phyloP scores from a whole-genome alignment of 257 asterid species.

The Lithospermum erythrorhizon region DNA sequence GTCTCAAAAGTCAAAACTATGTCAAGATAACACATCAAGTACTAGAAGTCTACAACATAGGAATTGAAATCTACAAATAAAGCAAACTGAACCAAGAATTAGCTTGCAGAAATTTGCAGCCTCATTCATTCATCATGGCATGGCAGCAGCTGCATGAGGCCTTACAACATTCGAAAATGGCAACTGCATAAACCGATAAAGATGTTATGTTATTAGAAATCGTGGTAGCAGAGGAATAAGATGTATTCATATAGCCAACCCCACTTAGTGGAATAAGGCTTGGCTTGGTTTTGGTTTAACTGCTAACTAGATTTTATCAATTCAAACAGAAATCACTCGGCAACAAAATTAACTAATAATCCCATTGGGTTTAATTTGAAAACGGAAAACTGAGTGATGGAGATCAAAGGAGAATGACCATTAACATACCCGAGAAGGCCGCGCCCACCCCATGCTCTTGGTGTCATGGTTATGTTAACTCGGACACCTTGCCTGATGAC shows the following conservation, averaged over 20 bases:
- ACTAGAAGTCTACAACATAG: too few species aligned
- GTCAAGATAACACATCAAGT: not conserved
- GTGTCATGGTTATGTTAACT: conserved; percentile 50
- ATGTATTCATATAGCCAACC: too few species aligned
- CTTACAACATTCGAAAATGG: conserved; percentile 2
- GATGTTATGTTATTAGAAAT: not conserved
- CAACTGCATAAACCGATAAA: not conserved
- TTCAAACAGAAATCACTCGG: not conserved
- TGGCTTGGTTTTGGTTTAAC: not conserved
- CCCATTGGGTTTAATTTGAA: not conserved
- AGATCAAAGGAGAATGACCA: conserved; percentile 3
- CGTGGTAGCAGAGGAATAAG: not conserved
- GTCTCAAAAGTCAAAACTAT: not conserved
- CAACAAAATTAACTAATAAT: not conserved
- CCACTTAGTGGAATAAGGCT: too few species aligned
- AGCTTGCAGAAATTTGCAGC: not conserved
- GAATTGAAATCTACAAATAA: too few species aligned
- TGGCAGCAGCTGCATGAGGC: not conserved
- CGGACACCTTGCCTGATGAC: conserved; percentile 68
- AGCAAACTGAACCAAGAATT: not conserved
- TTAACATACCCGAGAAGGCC: conserved; percentile 67
- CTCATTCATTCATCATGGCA: not conserved
- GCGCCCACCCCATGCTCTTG: conserved; percentile 87
- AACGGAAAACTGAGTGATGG: not conserved
- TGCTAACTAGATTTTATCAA: not conserved